phyloP scores from a whole-genome alignment of 2,329 filamentous ascomycete species.

The Exophiala spinifera region DNA sequence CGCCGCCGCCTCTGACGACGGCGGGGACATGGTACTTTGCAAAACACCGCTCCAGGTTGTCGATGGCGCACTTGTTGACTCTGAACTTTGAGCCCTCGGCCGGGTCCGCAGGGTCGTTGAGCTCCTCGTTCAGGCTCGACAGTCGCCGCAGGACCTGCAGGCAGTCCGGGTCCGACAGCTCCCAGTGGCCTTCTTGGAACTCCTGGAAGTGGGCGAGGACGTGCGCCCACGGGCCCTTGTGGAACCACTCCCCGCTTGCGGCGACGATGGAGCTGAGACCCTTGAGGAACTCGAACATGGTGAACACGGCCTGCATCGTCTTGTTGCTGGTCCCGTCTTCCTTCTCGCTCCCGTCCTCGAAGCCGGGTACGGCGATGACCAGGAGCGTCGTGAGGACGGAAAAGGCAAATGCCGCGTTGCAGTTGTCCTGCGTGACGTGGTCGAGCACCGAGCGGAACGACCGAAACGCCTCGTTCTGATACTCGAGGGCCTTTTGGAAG shows the following conservation, averaged over 20 bases:
- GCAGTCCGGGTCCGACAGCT: slow-evolving; percentile 1
- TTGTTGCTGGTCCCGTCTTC: not conserved
- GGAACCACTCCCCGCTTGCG: not conserved
- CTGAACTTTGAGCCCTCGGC: not conserved
- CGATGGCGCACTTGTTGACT: slow-evolving; percentile 4
- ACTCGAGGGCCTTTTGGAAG: slow-evolving; percentile 35
- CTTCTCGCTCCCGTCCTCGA: not conserved
- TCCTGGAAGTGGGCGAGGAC: slow-evolving; percentile 2
- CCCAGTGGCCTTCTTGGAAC: not conserved
- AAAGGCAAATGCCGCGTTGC: slow-evolving; percentile 9
- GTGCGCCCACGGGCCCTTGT: slow-evolving; percentile 2
- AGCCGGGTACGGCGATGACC: slow-evolving; percentile 3
- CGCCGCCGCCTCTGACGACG: not conserved
- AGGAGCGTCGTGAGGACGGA: slow-evolving; percentile 7
- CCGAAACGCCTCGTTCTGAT: slow-evolving; percentile 35
- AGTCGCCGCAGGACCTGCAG: not conserved
- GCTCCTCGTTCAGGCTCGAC: slow-evolving; percentile 2
- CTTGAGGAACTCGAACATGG: slow-evolving; percentile 4
- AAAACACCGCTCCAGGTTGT: slow-evolving; percentile 1
- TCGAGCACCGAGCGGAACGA: slow-evolving; percentile 34
- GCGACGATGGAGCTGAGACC: slow-evolving; percentile 1
- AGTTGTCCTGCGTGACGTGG: slow-evolving; percentile 32
- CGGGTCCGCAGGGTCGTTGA: not conserved
- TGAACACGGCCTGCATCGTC: slow-evolving; percentile 6
- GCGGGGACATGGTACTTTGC: not conserved